Evolutionary conservation across 1,284 basidiomycete species (phyloP), one percentile per base, ranked within the genome.

Genomic region (Puccinia horiana): DNA sequence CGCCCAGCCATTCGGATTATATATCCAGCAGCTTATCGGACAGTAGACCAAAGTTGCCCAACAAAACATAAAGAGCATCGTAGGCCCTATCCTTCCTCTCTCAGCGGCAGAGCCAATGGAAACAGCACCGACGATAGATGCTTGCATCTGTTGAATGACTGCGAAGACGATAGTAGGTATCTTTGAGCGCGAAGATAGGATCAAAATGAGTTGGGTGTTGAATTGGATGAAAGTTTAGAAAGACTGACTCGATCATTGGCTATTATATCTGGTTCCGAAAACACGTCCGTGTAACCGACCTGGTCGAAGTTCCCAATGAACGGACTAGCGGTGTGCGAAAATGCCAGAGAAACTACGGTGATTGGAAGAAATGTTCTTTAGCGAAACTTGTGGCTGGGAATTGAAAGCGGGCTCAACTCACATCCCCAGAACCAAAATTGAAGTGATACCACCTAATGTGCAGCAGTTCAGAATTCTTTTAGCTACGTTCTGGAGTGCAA

Each of bases 1-100:
- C 0, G 91, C 95, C 95, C 95, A 98, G 12, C 95, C 95, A 82
- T 92, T 91, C 63, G 91, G 83, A 87, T 94, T 95, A 95, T 96
- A 98, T 0, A 95, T 95, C 95, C 95, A 96, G 88, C 92, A 93
- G 0, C 94, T 92, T 65, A 94, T 88, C 0, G 93, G 92, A 84
- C 93, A 93, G 86, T 95, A 86, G 40, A 94, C 93, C 75, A 94
- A 84, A 2, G 93, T 94, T 85, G 91, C 89, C 95, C 95, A 97
- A 83, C 91, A 86, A 87, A 97, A 97, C 35, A 91, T 91, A 86
- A 97, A 92, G 42, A 96, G 88, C 90, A 96, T 92, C 29, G 94
- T 92, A 0, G 95, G 95, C 37, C 95, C 89, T 54, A 96, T 91
- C 61, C 95, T 90, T 18, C 93, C 93, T 76, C 95, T 91, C 87